Evolutionary conservation across 441 rosid species (phyloP).

Genomic region (Brassica balearica): DNA sequence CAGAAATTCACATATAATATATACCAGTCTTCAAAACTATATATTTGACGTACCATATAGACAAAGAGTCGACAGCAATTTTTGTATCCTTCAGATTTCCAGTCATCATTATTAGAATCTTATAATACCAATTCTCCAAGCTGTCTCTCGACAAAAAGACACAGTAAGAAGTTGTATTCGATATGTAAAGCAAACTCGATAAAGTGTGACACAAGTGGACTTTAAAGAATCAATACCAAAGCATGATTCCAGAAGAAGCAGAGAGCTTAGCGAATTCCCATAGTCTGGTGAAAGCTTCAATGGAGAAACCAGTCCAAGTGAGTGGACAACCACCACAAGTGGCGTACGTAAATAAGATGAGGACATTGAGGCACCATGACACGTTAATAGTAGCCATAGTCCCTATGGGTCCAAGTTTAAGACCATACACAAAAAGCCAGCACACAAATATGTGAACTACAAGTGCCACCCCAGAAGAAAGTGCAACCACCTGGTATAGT

Average conservation of each 20-base stretch:
- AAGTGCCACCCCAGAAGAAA: constrained; percentile 50
- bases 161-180: constrained; percentile 19
- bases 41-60: constrained; percentile 58
- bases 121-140: constrained; percentile 78
- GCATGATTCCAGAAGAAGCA: constrained; percentile 81
- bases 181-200: not conserved
- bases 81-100: constrained; percentile 65
- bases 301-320: constrained; percentile 79
- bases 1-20: not conserved
- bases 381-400: constrained; percentile 63
- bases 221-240: constrained; percentile 50
- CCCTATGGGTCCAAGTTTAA: constrained; percentile 63
- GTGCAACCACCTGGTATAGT: constrained; percentile 50
- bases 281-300: constrained; percentile 63
- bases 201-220: not conserved
- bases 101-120: constrained; percentile 66
- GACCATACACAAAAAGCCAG: constrained; percentile 61
- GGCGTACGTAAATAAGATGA: constrained; percentile 51
- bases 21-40: not conserved
- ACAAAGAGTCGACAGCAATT: constrained; percentile 68
- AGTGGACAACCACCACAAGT: constrained; percentile 63
- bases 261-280: constrained; percentile 78
- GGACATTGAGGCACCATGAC: constrained; percentile 66
- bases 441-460: constrained; percentile 53
- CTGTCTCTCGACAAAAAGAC: constrained; percentile 40